Evolutionary conservation across 139 green algal genomes (phyloP).

Genomic region (Prasinococcaceae sp.): DNA sequence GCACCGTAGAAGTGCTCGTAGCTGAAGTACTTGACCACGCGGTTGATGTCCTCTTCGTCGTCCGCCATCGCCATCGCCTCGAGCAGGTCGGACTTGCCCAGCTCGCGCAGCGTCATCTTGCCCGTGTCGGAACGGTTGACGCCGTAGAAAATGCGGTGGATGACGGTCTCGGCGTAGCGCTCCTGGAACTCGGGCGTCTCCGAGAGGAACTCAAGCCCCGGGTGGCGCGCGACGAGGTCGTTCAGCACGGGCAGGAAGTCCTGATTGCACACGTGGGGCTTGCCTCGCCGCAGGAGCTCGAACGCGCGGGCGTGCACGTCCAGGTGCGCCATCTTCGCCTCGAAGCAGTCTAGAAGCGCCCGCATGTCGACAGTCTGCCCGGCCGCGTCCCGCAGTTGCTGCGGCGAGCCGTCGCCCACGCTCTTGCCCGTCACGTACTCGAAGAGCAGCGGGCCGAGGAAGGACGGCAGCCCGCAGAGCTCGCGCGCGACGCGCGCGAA

Average conservation of each 20-base stretch:
- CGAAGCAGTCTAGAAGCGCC: too few relatives aligned
- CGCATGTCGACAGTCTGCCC: too few relatives aligned
- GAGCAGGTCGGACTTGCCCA: constrained; percentile 73
- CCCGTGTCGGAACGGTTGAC: constrained; percentile 66
- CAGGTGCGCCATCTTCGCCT: background rate
- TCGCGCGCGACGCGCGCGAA: constrained; percentile 33
- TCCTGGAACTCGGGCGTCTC: constrained; percentile 95
- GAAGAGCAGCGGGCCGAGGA: constrained; percentile 65
- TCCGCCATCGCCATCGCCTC: constrained; percentile 68
- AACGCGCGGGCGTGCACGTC: constrained; percentile 24
- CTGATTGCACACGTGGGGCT: constrained; percentile 30
- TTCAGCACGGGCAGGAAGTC: constrained; percentile 71
- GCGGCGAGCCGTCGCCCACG: too few relatives aligned
- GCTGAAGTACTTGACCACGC: constrained; percentile 73
- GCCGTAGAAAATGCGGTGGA: constrained; percentile 92
- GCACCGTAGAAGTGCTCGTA: constrained; percentile 91
- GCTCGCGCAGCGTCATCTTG: constrained; percentile 58
- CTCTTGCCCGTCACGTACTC: background rate
- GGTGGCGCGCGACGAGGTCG: constrained; percentile 71
- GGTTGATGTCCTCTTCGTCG: constrained; percentile 88
- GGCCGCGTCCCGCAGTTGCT: too few relatives aligned
- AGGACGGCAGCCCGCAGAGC: constrained; percentile 66
- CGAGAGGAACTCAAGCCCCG: constrained; percentile 90
- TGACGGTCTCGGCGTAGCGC: constrained; percentile 92
- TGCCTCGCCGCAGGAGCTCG: constrained; percentile 20